Evolutionary conservation across 345 rosid genomes (phyloP), one percentile per base, ranked within the genome.

Genomic region (Eutrema yunnanense): DNA sequence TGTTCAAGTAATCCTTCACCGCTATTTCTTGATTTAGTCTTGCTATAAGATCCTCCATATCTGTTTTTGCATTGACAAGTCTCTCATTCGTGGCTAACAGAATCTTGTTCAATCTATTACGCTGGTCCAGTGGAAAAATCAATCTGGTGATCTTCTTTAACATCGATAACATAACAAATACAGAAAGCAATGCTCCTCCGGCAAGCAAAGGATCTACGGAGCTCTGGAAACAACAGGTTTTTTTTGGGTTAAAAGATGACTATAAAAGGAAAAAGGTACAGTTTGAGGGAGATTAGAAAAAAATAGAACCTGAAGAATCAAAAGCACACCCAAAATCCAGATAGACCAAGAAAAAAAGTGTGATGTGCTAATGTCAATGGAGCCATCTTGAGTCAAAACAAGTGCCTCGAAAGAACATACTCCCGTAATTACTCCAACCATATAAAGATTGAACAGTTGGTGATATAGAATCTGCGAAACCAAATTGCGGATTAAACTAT

Each of bases 21-120:
- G 99, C 88, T 56, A 77, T 81, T 83, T 96, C 98, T 82, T 92
- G 99, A 78, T 88, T 85, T 74, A 96, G 79, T 82, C 99, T 87
- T 42, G 86, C 84, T 60, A 92, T 82, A 65, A 96, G 92, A 85
- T 92, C 99, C 82, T 96, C 98, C 98, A 96, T 87, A 76, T 96
- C 98, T 41, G 96, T 88, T 83, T 87, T 96, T 66, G 92, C 86
- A 73, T 94, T 86, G 72, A 82, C 84, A 78, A 96, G 81, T 74
- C 97, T 85, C 73, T 81, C 86, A 72, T 88, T 89, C 86, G 88
- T 87, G 66, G 89, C 77, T 63, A 81, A 70, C 55, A 96, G 86
- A 81, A 84, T 82, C 80, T 94, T 90, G 69, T 79, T 88, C 86
- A 96, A 67, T 80, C 86, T 96, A 62, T 84, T 86, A 27, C 83